These are phyloP conservation scores for Graphilbum fragrans DNA, from an alignment of 2,329 filamentous ascomycete species.

Conservation along the genomic window DNA sequence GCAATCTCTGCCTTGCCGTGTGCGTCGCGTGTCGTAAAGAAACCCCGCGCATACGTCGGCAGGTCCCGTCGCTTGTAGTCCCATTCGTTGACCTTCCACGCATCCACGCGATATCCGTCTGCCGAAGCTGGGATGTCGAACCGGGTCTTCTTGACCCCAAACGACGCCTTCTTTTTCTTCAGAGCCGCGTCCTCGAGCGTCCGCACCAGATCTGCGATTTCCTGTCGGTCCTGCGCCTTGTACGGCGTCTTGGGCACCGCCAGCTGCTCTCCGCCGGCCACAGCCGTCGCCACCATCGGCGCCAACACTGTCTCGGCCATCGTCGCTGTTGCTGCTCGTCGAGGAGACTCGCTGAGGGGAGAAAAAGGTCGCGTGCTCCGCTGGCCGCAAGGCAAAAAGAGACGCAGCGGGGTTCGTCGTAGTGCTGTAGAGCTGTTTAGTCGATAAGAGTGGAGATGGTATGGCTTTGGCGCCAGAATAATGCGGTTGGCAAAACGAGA, in stretches of 20 bases:
- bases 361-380: too few species aligned
- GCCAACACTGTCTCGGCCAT: neutral
- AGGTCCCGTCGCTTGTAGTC: slow-evolving; percentile 84
- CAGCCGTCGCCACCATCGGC: neutral
- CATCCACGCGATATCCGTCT: slow-evolving; percentile 60
- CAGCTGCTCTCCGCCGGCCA: neutral
- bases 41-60: slow-evolving; percentile 82
- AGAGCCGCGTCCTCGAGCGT: slow-evolving; percentile 47
- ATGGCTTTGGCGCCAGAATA: too few species aligned
- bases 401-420: too few species aligned
- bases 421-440: too few species aligned
- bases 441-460: too few species aligned
- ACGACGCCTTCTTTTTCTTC: slow-evolving; percentile 43
- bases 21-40: slow-evolving; percentile 68
- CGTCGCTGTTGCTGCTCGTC: too few species aligned
- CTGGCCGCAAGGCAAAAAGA: too few species aligned
- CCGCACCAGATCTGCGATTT: slow-evolving; percentile 54
- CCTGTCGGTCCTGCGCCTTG: slow-evolving; percentile 53
- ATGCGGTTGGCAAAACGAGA: too few species aligned
- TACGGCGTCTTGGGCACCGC: slow-evolving; percentile 38
- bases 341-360: too few species aligned
- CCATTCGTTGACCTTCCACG: slow-evolving; percentile 90
- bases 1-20: slow-evolving; percentile 63
- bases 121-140: slow-evolving; percentile 55
- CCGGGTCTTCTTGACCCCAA: slow-evolving; percentile 69